These are phyloP conservation scores for Wickerhamomyces mucosus DNA, from an alignment of 805 yeast genomes.

Conservation along the genomic window DNA sequence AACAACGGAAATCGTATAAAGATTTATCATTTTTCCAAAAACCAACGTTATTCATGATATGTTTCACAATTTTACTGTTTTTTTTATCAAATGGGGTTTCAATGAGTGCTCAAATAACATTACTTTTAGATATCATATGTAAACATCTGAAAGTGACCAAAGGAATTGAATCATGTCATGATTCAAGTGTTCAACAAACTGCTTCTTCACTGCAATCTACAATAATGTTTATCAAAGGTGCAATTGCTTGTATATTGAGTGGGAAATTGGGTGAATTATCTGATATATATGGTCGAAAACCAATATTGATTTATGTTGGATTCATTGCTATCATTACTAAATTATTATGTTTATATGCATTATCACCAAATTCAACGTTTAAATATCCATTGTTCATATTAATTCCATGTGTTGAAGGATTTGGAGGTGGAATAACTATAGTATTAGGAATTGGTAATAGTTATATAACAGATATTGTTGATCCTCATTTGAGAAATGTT, in stretches of 20 bases:
- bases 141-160: constrained; percentile 25
- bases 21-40: constrained; percentile 42
- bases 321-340: constrained; percentile 17
- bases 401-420: constrained; percentile 34
- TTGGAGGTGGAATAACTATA: constrained; percentile 57
- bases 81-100: constrained; percentile 32
- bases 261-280: constrained; percentile 57
- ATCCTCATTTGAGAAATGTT: constrained; percentile 46
- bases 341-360: constrained; percentile 13
- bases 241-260: constrained; percentile 40
- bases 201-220: constrained; percentile 43
- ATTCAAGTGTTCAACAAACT: constrained; percentile 30
- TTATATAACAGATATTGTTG: constrained; percentile 67
- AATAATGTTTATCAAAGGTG: constrained; percentile 30
- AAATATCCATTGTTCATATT: constrained; percentile 31
- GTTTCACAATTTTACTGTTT: constrained; percentile 30
- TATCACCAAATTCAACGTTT: constrained; percentile 28
- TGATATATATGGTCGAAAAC: constrained; percentile 55
- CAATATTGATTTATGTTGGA: constrained; percentile 30
- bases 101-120: constrained; percentile 28
- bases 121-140: constrained; percentile 21
- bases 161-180: constrained; percentile 23
- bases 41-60: constrained; percentile 46
- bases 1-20: no score
- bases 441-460: constrained; percentile 52